phyloP scores from a whole-genome alignment of 1,284 basidiomycete species.

The Cystobasidium pallidum region DNA sequence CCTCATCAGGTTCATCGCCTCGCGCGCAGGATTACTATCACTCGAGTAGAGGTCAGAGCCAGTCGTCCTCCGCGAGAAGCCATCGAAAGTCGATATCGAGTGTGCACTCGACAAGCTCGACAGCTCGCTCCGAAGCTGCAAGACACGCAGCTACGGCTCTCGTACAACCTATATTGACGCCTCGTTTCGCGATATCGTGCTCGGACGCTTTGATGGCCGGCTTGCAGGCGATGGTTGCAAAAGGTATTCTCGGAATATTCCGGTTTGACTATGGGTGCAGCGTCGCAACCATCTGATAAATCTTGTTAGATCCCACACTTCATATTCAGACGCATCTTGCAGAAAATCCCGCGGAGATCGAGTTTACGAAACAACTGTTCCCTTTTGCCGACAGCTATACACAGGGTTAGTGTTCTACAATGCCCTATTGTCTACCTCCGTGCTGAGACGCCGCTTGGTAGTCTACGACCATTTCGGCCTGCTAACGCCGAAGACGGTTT shows the following conservation, averaged over 20 bases:
- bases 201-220: conserved; percentile 69
- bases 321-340: conserved; percentile 91
- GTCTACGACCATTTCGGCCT: conserved; percentile 83
- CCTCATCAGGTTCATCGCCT: neutral
- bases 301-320: conserved; percentile 59
- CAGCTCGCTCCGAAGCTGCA: conserved; percentile 28
- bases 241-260: neutral
- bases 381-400: conserved; percentile 57
- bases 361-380: conserved; percentile 62
- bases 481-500: conserved; percentile 75
- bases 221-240: conserved; percentile 64
- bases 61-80: neutral
- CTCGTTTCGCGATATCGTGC: conserved; percentile 94
- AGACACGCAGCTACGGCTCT: conserved; percentile 57
- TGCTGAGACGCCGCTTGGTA: neutral
- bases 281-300: neutral
- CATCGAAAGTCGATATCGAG: conserved; percentile 13
- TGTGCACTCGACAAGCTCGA: conserved; percentile 15
- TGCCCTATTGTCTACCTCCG: neutral
- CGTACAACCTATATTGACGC: conserved; percentile 87
- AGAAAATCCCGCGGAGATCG: conserved; percentile 80
- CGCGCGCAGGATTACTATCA: neutral
- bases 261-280: no score
- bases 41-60: neutral
- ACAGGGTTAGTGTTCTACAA: conserved; percentile 37